Base-by-base conservation (phyloP, 768 basidiomycete species). In the Lepiota subincarnata region DNA sequence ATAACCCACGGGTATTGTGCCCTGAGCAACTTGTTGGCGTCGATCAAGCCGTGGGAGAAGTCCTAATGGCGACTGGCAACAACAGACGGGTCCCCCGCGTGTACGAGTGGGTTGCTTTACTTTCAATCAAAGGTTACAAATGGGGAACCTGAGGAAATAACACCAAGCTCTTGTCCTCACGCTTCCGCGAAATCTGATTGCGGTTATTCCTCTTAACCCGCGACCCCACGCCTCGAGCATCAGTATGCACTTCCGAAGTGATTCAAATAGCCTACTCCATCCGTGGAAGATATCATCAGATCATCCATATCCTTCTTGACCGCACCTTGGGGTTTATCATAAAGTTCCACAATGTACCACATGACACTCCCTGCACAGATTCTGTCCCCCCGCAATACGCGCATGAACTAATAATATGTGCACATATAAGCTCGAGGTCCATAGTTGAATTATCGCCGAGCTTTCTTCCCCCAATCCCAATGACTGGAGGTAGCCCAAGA, bases 401-500 rank as follows among this genome's bases (percentile, higher is more conserved):
- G 31, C 31, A 41, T 19, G 53, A 48, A 24, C 45, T 47, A 31
- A 35, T 14, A 24, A 35, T 47, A 34, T 19, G 52, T 43, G 43
- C 35, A 24, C 14, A 19, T 50, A 56, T 50, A 56, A 50, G 40
- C 5, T 16, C 43, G 24, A 44, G 42, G 13, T 47, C 45, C 19
- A 36, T 39, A 26, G 24, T 14, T 44, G 14, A 19, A 46, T 31
- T 35, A 28, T 22, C 11, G 18, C n/a, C 11, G 18, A 37, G 8
- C 37, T 55, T 44, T 42, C 49, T 42, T 16, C 43, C 43, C n/a
- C 34, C 42, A 46, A 65, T 45, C 12, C n/a, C 31, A 48, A 81
- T 82, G 78, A 77, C 69, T 64, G 79, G 74, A 67, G 73, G 76
- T 54, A 63, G 66, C 60, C 62, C 65, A 58, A 58, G 65, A 40